phyloP scores from a whole-genome alignment of 202 grass and related monocot species.

The Eragrostis tef region DNA sequence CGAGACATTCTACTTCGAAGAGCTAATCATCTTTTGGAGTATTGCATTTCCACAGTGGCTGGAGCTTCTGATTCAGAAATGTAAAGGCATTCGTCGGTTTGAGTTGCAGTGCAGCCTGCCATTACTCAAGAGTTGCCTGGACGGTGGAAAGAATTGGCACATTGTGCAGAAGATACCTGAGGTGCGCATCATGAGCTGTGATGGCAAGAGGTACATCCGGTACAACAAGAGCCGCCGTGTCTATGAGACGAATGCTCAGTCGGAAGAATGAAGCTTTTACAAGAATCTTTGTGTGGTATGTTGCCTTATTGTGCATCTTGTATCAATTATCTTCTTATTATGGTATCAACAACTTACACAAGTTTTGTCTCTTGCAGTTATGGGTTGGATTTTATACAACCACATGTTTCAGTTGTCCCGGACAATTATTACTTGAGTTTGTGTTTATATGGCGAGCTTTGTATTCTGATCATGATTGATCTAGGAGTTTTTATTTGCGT shows the following conservation, averaged over 20 bases:
- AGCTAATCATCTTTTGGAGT: slow-evolving; percentile 86
- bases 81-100: slow-evolving; percentile 54
- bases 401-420: slow-evolving; percentile 8
- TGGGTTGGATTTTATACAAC: slow-evolving; percentile 33
- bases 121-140: slow-evolving; percentile 73
- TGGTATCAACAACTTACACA: slow-evolving; percentile 25
- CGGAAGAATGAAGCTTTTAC: slow-evolving; percentile 64
- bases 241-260: slow-evolving; percentile 79
- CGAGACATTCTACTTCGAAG: slow-evolving; percentile 72
- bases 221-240: slow-evolving; percentile 66
- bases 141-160: slow-evolving; percentile 74
- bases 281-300: slow-evolving; percentile 37
- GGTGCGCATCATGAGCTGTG: slow-evolving; percentile 60
- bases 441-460: slow-evolving; percentile 23
- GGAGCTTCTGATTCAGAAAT: slow-evolving; percentile 57
- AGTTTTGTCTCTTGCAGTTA: slow-evolving; percentile 39
- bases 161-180: slow-evolving; percentile 73
- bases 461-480: slow-evolving; percentile 22
- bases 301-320: slow-evolving; percentile 26
- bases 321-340: slow-evolving; percentile 11
- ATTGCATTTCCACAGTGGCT: slow-evolving; percentile 78
- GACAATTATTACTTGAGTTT: slow-evolving; percentile 17
- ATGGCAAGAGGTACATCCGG: slow-evolving; percentile 66
- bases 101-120: slow-evolving; percentile 66
- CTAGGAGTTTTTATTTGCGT: slow-evolving; percentile 5